phyloP scores from a whole-genome alignment of 768 basidiomycete genomes.

The Leccinum arenicola region DNA sequence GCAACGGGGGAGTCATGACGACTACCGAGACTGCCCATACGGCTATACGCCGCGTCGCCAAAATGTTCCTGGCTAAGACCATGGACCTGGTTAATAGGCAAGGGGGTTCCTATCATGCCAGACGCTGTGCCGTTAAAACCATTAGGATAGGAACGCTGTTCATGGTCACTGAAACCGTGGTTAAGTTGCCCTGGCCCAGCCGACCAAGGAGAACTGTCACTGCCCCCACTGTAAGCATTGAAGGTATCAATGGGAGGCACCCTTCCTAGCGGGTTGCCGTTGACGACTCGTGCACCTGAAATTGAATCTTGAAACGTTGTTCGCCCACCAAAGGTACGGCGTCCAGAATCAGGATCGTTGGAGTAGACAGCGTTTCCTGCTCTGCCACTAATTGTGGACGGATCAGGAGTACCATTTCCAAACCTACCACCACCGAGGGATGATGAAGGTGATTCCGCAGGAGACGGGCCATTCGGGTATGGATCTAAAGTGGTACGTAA shows the following conservation, averaged over 20 bases:
- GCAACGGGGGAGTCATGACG: slow-evolving; percentile 24
- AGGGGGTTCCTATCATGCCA: slow-evolving; percentile 13
- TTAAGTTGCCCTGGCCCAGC: slow-evolving; percentile 22
- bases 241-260: slow-evolving; percentile 38
- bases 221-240: slow-evolving; percentile 34
- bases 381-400: slow-evolving; percentile 51
- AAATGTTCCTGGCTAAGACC: slow-evolving; percentile 27
- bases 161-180: slow-evolving; percentile 21
- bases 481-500: slow-evolving; percentile 67
- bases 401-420: slow-evolving; percentile 67
- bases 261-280: slow-evolving; percentile 32
- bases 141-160: slow-evolving; percentile 24
- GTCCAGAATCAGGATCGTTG: slow-evolving; percentile 35
- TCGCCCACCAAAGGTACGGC: slow-evolving; percentile 35
- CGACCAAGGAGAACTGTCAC: slow-evolving; percentile 35
- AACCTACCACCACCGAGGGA: slow-evolving; percentile 65
- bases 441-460: slow-evolving; percentile 71
- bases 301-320: slow-evolving; percentile 39
- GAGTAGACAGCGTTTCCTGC: slow-evolving; percentile 36
- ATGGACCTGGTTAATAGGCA: slow-evolving; percentile 23
- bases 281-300: slow-evolving; percentile 39
- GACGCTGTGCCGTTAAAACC: slow-evolving; percentile 24
- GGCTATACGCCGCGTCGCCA: slow-evolving; percentile 22
- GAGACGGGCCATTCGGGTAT: slow-evolving; percentile 50
- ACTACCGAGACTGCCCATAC: slow-evolving; percentile 20